Evolutionary conservation across 2,329 filamentous ascomycete genomes (phyloP), one percentile per base, ranked within the genome.

Genomic region (Calonectria naviculata): DNA sequence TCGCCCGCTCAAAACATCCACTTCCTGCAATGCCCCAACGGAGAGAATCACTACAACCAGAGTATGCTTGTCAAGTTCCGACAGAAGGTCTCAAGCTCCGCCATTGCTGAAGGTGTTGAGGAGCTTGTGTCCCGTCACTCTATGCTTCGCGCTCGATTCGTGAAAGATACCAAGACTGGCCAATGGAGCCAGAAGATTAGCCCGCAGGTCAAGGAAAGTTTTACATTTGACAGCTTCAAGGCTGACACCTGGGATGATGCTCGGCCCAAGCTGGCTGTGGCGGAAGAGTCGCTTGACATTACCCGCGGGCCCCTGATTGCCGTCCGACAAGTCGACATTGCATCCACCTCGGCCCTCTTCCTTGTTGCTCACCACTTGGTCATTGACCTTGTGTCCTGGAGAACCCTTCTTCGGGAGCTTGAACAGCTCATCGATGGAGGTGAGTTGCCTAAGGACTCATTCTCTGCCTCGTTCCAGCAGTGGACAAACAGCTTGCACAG

Each of bases 341-440:
- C 68, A 1, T 47, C 42, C 3, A 69, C 76, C 17, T 47, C 76
- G 2, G 79, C 83, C 15, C 72, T 77, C 2, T 84, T 84, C 38
- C 65, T 86, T 10, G 80, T 79, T 1, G 78, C 78, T 0, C 83
- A 85, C 38, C 83, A 85, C 65, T 71, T 85, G 0, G 78, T 84
- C 4, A 83, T 87, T 31, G 85, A 87, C 58, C 78, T 87, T 2
- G 86, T 87, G 0, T 86, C 85, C 0, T 88, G 86, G 86, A 79
- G 85, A 38, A 78, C 86, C 4, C 77, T 87, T 2, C 79, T 76
- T 1, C 68, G 76, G 7, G 75, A 76, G 5, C 41, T 76, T 0
- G 85, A 87, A 41, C 68, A 64, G 9, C 66, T 84, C 6, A 58
- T 58, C 6, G 52, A 58, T 38, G 52, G 52, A 13, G 52, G 38